Base-by-base conservation (phyloP, 2,329 filamentous ascomycete species). In the Chalaropsis ovoidea region DNA sequence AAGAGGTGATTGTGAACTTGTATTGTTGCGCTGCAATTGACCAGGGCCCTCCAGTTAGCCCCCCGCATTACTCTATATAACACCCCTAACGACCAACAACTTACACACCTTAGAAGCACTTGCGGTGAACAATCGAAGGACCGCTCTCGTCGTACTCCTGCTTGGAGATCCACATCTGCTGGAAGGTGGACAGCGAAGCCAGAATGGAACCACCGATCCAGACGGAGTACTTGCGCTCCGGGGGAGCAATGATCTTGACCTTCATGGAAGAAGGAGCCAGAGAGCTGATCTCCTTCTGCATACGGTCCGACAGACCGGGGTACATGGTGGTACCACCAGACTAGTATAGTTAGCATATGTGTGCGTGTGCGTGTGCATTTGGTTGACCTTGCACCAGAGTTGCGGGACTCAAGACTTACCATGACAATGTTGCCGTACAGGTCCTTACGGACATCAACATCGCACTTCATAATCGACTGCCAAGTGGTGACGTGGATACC, bases 141-240 rank as follows among this genome's bases (percentile, higher is more conserved):
- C 93, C 93, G 80, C 88, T 94, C 90, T 97, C 94, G 84, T 99
- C 94, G 87, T 97, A 97, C 86, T 97, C 93, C 84, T 99, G 94
- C 91, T 99, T 99, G 75, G 94, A 99, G 87, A 99, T 97, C 94
- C 94, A 99, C 94, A 99, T 99, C 84, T 99, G 94, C 86, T 99
- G 94, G 93, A 99, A 99, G 81, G 94, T 99, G 73, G 94, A 99
- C 75, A 99, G 89, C 71, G 94, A 99, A 74, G 94, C 94, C 76
- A 99, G 83, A 82, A 99, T 99, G 80, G 94, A 99, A 86, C 94
- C 94, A 94, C 94, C 94, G 79, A 99, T 99, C 94, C 94, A 99
- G 85, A 99, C 94, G 71, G 94, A 97, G 90, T 99, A 99, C 87
- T 99, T 99, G 82, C 94, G 90, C 89, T 99, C 94, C 73, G 94